Evolutionary conservation across 2,329 filamentous ascomycete genomes (phyloP).

Genomic region (Drechmeria coniospora): DNA sequence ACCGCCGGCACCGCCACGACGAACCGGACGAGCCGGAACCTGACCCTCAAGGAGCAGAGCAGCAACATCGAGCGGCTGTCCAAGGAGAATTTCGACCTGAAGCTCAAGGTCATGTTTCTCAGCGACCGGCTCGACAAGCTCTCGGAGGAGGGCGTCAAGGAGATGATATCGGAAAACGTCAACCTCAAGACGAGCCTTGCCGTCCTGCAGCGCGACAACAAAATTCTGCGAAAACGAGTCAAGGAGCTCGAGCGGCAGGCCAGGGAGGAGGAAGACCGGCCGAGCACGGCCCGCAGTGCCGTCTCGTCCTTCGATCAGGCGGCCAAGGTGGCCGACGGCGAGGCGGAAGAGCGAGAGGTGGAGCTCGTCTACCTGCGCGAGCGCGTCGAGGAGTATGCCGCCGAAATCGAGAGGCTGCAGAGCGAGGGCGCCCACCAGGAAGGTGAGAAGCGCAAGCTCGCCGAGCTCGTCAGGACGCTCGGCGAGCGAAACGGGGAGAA

Average conservation of each 20-base stretch:
- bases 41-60: constrained; percentile 94
- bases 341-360: constrained; percentile 59
- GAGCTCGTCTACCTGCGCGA: constrained; percentile 77
- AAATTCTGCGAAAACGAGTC: constrained; percentile 61
- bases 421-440: constrained; percentile 67
- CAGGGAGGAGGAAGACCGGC: constrained; percentile 47
- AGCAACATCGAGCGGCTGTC: constrained; percentile 91
- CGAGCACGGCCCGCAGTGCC: constrained; percentile 41
- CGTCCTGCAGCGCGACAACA: constrained; percentile 81
- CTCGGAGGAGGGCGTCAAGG: constrained; percentile 90
- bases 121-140: constrained; percentile 85
- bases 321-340: constrained; percentile 40
- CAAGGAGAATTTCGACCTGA: constrained; percentile 96
- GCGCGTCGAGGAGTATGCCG: constrained; percentile 67
- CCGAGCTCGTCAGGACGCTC: constrained; percentile 54
- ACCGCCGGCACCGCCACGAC: constrained; percentile 29
- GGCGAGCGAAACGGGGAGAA: constrained; percentile 33
- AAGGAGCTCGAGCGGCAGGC: constrained; percentile 77
- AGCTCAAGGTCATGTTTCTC: constrained; percentile 94
- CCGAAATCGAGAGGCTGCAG: constrained; percentile 68
- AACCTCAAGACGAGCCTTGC: constrained; percentile 84
- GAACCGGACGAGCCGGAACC: constrained; percentile 43
- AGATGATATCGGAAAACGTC: constrained; percentile 96
- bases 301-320: constrained; percentile 43
- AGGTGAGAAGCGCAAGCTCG: constrained; percentile 72